These are phyloP conservation scores for Mrakia frigida DNA, from an alignment of 768 basidiomycete species.

Conservation along the genomic window DNA sequence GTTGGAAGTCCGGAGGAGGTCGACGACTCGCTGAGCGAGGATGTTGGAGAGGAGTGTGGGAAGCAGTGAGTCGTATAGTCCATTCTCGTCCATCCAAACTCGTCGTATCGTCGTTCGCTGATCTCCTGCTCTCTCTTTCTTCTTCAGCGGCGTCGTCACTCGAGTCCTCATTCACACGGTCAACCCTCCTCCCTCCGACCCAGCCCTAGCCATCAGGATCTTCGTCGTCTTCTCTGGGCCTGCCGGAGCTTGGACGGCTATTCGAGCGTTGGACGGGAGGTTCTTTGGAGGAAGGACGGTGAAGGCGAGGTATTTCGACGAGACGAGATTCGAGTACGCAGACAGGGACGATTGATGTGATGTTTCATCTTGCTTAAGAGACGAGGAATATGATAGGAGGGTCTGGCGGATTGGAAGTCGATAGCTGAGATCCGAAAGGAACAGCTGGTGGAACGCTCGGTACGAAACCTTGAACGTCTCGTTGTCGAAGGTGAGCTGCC, in stretches of 20 bases:
- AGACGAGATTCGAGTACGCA: constrained; percentile 47
- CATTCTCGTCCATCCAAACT: constrained; percentile 19
- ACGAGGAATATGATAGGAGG: too few species aligned
- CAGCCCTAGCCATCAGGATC: constrained; percentile 80
- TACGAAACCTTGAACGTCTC: too few species aligned
- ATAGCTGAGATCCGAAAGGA: too few species aligned
- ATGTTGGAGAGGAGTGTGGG: constrained; percentile 57
- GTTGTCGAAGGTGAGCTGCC: too few species aligned
- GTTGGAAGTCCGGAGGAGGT: constrained; percentile 69
- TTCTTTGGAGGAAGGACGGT: constrained; percentile 85
- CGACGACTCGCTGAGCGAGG: constrained; percentile 76
- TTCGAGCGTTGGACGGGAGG: constrained; percentile 84
- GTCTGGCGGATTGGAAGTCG: too few species aligned
- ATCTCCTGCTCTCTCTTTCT: neutral
- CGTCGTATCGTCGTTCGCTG: too few species aligned
- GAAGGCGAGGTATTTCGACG: constrained; percentile 74
- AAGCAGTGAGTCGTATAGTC: constrained; percentile 43
- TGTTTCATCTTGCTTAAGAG: too few species aligned
- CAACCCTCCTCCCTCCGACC: constrained; percentile 59
- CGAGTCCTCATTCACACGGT: constrained; percentile 77
- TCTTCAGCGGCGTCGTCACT: constrained; percentile 78
- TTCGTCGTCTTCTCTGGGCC: constrained; percentile 88
- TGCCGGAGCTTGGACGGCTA: constrained; percentile 92
- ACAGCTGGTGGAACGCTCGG: too few species aligned
- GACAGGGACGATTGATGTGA: constrained; percentile 15